phyloP scores from a whole-genome alignment of 768 basidiomycete genomes.

The Tylopilus rubrobrunneus region DNA sequence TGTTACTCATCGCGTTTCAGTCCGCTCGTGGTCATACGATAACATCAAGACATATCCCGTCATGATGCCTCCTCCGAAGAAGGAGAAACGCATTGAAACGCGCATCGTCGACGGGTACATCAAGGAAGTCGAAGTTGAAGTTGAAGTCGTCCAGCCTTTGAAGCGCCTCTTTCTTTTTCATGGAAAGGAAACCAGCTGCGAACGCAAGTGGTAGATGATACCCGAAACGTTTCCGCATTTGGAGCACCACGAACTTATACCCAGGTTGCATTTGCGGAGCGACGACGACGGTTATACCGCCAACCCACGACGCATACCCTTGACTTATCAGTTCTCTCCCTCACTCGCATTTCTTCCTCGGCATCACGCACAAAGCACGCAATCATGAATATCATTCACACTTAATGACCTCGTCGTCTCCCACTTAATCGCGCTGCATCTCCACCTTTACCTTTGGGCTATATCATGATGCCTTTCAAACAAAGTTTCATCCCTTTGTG shows the following conservation, averaged over 20 bases:
- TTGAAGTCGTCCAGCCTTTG: slow-evolving; percentile 50
- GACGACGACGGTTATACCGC: slow-evolving; percentile 31
- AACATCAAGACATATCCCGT: slow-evolving; percentile 65
- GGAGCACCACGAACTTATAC: slow-evolving; percentile 25
- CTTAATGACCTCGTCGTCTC: slow-evolving; percentile 29
- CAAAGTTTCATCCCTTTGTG: slow-evolving; percentile 26
- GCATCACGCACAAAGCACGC: slow-evolving; percentile 23
- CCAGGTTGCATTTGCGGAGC: slow-evolving; percentile 25
- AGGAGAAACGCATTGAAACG: slow-evolving; percentile 47
- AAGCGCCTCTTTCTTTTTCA: slow-evolving; percentile 74
- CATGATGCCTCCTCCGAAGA: slow-evolving; percentile 47
- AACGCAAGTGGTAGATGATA: slow-evolving; percentile 27
- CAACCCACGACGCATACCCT: slow-evolving; percentile 33
- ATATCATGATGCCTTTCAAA: slow-evolving; percentile 15
- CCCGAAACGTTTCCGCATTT: slow-evolving; percentile 6
- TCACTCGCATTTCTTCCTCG: slow-evolving; percentile 19
- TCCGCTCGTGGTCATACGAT: slow-evolving; percentile 75
- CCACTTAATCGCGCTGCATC: slow-evolving; percentile 30
- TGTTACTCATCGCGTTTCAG: slow-evolving; percentile 32
- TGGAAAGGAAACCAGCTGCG: slow-evolving; percentile 35
- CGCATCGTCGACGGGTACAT: slow-evolving; percentile 48
- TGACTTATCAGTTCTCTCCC: slow-evolving; percentile 30
- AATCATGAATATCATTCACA: slow-evolving; percentile 25
- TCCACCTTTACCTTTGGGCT: slow-evolving; percentile 12
- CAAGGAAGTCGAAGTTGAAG: slow-evolving; percentile 47